These are phyloP conservation scores for Malus orientalis DNA, from an alignment of 306 rosid genomes.

Conservation along the genomic window DNA sequence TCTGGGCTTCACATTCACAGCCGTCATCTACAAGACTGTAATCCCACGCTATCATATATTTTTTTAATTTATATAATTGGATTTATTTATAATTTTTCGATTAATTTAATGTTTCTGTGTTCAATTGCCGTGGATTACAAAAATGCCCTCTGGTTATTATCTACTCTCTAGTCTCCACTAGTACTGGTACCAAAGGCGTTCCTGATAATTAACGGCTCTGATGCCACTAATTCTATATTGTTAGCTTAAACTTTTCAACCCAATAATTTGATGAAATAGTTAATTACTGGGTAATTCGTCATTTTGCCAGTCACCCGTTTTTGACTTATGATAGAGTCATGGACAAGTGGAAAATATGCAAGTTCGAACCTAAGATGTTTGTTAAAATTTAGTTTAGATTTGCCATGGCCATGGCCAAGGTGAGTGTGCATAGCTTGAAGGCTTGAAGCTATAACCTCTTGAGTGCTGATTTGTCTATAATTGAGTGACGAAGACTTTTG, in stretches of 20 bases:
- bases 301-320: too few species aligned
- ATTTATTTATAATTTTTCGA: background rate
- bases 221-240: background rate
- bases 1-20: slow-evolving; percentile 10
- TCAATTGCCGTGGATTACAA: background rate
- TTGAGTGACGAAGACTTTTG: too few species aligned
- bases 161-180: too few species aligned
- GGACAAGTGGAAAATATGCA: too few species aligned
- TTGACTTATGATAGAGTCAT: too few species aligned
- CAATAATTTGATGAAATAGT: background rate
- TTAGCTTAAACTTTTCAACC: background rate
- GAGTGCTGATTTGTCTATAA: too few species aligned
- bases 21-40: slow-evolving; percentile 8
- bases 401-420: too few species aligned
- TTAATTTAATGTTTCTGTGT: background rate
- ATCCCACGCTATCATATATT: background rate
- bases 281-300: background rate
- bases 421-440: too few species aligned
- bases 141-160: background rate
- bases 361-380: too few species aligned
- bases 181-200: background rate
- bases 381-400: too few species aligned
- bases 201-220: background rate
- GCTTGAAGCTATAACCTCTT: too few species aligned
- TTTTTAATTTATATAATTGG: background rate